Evolutionary conservation across 257 asterid species (phyloP).

Genomic region (Salvia rosmarinus): DNA sequence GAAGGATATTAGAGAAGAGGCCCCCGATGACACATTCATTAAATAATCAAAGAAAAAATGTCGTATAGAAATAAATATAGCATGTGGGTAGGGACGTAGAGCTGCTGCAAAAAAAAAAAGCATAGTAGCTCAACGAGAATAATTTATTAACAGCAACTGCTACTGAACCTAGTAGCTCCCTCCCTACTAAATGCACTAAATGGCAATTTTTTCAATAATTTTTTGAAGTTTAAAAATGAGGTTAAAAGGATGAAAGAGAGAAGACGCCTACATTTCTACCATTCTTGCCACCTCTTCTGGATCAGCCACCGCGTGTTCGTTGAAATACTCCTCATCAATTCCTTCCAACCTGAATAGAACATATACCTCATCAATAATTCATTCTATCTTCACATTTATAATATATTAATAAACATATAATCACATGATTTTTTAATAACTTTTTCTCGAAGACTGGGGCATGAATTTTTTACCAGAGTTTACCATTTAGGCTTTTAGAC

Average conservation of each 20-base stretch:
- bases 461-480: conserved; percentile 32
- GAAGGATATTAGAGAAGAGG: not conserved
- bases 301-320: conserved; percentile 77
- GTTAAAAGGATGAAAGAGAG: not conserved
- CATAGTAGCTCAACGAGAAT: conserved; percentile 33
- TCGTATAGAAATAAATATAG: conserved; percentile 24
- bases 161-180: conserved; percentile 11
- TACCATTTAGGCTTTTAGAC: conserved; percentile 35
- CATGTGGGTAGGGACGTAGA: conserved; percentile 46
- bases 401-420: not conserved
- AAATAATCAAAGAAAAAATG: conserved; percentile 2
- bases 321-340: conserved; percentile 58
- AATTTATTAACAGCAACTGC: conserved; percentile 39
- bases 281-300: conserved; percentile 85
- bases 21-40: conserved; percentile 23
- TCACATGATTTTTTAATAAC: conserved; percentile 25
- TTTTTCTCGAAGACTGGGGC: conserved; percentile 8
- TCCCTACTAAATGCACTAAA: conserved; percentile 32
- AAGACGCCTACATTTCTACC: conserved; percentile 76
- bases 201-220: conserved; percentile 17
- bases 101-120: conserved; percentile 25
- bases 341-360: conserved; percentile 59
- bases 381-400: not conserved
- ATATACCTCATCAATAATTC: conserved; percentile 12
- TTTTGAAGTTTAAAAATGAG: conserved; percentile 16